Base-by-base conservation (phyloP, 345 rosid genomes). In the Gossypium anomalum region DNA sequence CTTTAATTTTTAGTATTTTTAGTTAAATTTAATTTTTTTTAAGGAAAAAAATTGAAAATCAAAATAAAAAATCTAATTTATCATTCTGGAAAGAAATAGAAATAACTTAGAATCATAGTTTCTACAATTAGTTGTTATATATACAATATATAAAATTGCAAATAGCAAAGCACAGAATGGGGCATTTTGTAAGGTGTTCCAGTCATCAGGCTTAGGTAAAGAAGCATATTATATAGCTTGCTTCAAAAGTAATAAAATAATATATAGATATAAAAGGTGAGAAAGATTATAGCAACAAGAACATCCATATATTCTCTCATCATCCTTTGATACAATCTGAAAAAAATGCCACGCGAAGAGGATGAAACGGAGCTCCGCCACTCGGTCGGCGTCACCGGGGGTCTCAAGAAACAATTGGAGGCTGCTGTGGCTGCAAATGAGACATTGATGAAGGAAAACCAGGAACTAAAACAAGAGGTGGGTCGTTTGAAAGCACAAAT, bases 361-460 rank as follows among this genome's bases (percentile, higher is more conserved):
- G 86, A 83, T 41, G 89, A 82, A 69, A 83, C 90, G 1, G 85
- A 85, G 83, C 25, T 29, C 73, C 13, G 4, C 2, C 72, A 25
- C 47, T 84, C 20, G 19, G 16, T 85, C 74, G 58, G 78, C 75
- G 77, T 80, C 79, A 34, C 1, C 41, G 41, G 41, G 7, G 41
- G 41, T 34, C 82, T 88, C 68, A 89, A 78, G 89, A 90, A 81
- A 81, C 92, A 92, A 74, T 79, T 87, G 4, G 92, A 90, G 83
- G 91, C 83, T 76, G 79, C 91, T 75, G 55, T 84, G 29, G 62
- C 70, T 11, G 88, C 79, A 81, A 87, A 82, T 53, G 92, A 75
- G 74, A 80, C 81, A 20, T 59, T 92, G 84, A 91, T 89, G 89
- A 92, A 86, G 75, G 97, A 94, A 71, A 94, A 92, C 65, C 82